Evolutionary conservation across 352 stramenopile species (phyloP).

Genomic region (Elongisporangium prolatum): DNA sequence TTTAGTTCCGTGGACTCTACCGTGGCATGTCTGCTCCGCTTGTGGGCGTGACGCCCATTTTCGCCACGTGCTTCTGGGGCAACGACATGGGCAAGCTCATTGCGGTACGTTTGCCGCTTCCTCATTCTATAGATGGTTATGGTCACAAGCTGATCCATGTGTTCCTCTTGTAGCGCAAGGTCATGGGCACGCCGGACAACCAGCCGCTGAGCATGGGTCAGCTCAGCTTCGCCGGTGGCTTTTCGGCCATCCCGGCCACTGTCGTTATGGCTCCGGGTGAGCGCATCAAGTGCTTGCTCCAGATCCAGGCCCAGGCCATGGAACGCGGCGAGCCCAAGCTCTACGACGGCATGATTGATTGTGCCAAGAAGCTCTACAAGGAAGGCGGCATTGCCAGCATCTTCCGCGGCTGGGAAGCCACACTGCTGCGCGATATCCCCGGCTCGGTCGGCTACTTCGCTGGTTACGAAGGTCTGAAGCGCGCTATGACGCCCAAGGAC

Average conservation of each 20-base stretch:
- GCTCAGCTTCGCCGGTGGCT: constrained; percentile 89
- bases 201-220: constrained; percentile 71
- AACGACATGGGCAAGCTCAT: constrained; percentile 96
- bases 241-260: constrained; percentile 86
- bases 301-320: constrained; percentile 89
- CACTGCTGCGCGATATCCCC: constrained; percentile 92
- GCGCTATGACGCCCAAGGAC: constrained; percentile 70
- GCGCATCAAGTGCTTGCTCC: constrained; percentile 95
- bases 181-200: constrained; percentile 44
- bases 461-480: constrained; percentile 92
- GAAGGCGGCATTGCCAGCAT: constrained; percentile 90
- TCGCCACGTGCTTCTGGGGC: constrained; percentile 96
- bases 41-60: constrained; percentile 94
- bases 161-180: constrained; percentile 43
- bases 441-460: constrained; percentile 95
- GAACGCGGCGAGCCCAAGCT: constrained; percentile 72
- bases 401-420: constrained; percentile 94
- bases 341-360: constrained; percentile 96
- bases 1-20: constrained; percentile 84
- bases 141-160: constrained; percentile 3
- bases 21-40: constrained; percentile 94
- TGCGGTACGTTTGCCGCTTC: constrained; percentile 41
- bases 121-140: constrained; percentile 1
- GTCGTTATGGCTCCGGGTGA: constrained; percentile 95
- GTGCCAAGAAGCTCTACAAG: constrained; percentile 90